Evolutionary conservation across 805 yeast genomes (phyloP), one percentile per base, ranked within the genome.

Genomic region (Suhomyces pyralidae): DNA sequence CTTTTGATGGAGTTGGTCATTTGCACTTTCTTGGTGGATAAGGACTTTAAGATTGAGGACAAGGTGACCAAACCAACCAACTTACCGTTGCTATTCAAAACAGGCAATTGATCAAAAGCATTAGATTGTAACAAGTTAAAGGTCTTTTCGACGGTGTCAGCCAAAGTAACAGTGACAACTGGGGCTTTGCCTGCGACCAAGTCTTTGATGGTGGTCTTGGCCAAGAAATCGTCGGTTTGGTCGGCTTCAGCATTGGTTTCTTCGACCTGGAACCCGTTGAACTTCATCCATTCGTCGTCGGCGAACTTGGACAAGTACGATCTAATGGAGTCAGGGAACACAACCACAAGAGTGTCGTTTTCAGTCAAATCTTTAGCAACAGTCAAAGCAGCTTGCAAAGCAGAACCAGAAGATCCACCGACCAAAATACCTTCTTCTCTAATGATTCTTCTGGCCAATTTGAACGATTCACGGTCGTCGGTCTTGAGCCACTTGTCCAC

Each of bases 351-450:
- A 17, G 81, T 81, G 59, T 87, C 96, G 48, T 84, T 81, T 73
- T 86, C 90, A 45, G 86, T 81, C 66, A 89, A 78, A 49, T 81
- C 84, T 63, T 84, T 77, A 57, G 84, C 84, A 56, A 86, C 87
- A 60, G 83, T 73, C 53, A 89, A 78, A 46, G 90, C 86, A 32
- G 94, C 96, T 61, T 86, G 84, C 61, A 89, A 80, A 8, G 96
- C 92, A 60, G 86, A 79, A 54, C 96, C 96, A 14, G 92, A 84
- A 8, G 92, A 85, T n/a, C 96, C 96, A 65, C 96, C 96, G 48
- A 89, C 90, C 49, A 89, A 76, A 51, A 89, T 82, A 68, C 96
- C 96, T 71, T 89, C 96, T 65, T 88, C 92, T 49, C 84, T 75
- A 61, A 89, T 89, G 58, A 89, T 78, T 71, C 90, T 84, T 75